Conservation (phyloP, 2,329 filamentous ascomycete genomes). For the Neopestalotiopsis sp. region DNA sequence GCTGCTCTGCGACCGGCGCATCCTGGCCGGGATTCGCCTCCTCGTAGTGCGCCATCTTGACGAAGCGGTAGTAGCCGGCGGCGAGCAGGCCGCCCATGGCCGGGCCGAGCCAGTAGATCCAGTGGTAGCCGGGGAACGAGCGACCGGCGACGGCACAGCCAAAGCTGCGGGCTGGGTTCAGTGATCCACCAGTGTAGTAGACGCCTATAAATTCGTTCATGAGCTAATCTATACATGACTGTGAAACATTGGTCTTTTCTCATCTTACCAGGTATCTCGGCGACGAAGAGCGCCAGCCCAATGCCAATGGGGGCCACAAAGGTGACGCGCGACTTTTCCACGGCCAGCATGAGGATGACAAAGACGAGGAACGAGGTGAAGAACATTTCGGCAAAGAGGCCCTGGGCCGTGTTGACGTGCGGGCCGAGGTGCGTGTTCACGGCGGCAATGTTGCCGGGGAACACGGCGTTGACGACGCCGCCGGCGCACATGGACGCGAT, state of each 20-base stretch:
- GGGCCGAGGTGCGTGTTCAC: conserved; percentile 29
- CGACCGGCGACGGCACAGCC: conserved; percentile 45
- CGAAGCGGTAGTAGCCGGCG: conserved; percentile 44
- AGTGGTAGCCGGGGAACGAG: conserved; percentile 43
- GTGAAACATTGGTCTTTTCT: not conserved
- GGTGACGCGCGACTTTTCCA: conserved; percentile 70
- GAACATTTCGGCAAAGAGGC: conserved; percentile 66
- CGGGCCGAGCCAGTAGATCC: conserved; percentile 54
- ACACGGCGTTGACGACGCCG: conserved; percentile 57
- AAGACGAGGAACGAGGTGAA: conserved; percentile 64
- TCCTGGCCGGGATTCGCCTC: conserved; percentile 45
- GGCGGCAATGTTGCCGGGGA: conserved; percentile 50
- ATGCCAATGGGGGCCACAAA: conserved; percentile 71
- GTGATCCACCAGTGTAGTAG: conserved; percentile 45
- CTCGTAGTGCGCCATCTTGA: conserved; percentile 50
- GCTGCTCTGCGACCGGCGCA: conserved; percentile 3
- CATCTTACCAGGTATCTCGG: conserved; percentile 39
- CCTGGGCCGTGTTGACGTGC: conserved; percentile 46
- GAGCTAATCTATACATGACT: not conserved
- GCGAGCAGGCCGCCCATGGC: conserved; percentile 47
- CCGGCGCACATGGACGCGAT: conserved; percentile 59
- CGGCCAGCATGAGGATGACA: conserved; percentile 68
- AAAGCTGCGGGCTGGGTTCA: conserved; percentile 50
- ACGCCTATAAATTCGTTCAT: conserved; percentile 33
- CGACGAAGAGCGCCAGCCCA: conserved; percentile 67